Evolutionary conservation across 805 yeast genomes (phyloP).

Genomic region (Candida gorgasii): DNA sequence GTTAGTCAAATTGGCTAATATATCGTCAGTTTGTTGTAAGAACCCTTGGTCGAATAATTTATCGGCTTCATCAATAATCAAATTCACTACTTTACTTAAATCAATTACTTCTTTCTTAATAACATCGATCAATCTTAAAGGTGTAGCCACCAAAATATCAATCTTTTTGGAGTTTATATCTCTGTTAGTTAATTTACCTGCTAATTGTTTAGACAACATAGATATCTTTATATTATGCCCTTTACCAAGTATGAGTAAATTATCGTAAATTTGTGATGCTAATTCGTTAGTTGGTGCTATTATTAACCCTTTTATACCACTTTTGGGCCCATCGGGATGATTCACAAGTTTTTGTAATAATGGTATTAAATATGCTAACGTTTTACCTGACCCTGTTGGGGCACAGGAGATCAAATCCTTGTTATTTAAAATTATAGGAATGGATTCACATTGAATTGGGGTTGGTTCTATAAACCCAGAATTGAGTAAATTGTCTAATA

Average conservation of each 20-base stretch:
- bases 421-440: conserved; percentile 68
- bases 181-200: conserved; percentile 65
- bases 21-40: conserved; percentile 86
- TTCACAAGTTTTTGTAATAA: conserved; percentile 54
- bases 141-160: conserved; percentile 85
- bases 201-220: conserved; percentile 68
- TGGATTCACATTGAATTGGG: conserved; percentile 87
- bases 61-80: conserved; percentile 95
- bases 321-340: conserved; percentile 25
- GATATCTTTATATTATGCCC: conserved; percentile 62
- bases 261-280: conserved; percentile 79
- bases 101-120: conserved; percentile 62
- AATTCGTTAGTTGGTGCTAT: conserved; percentile 95
- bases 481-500: conserved; percentile 63
- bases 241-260: conserved; percentile 57
- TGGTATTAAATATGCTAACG: conserved; percentile 87
- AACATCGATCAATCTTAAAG: conserved; percentile 81
- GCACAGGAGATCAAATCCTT: conserved; percentile 92
- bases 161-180: conserved; percentile 60
- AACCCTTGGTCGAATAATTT: conserved; percentile 84
- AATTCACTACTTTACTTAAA: conserved; percentile 64
- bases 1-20: conserved; percentile 60
- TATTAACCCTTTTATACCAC: conserved; percentile 71
- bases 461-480: conserved; percentile 85
- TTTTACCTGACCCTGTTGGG: conserved; percentile 98